These are phyloP conservation scores for Lachnellula occidentalis DNA, from an alignment of 2,329 filamentous ascomycete species.

Conservation along the genomic window DNA sequence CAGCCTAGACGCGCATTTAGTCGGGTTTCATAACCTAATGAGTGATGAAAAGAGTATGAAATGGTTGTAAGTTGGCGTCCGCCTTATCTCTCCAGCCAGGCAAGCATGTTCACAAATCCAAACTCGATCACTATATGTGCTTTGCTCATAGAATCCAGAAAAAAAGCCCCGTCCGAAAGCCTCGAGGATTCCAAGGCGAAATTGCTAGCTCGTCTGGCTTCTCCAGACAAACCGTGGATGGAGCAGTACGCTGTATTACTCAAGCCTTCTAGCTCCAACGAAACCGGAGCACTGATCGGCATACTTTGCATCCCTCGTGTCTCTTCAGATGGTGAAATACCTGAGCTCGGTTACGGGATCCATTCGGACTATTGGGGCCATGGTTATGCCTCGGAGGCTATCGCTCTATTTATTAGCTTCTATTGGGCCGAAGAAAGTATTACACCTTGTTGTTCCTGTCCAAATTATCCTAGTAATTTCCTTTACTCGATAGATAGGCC, in stretches of 20 bases:
- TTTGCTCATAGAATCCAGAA: too few species aligned
- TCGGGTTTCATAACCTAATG: too few species aligned
- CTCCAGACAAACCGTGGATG: constrained; percentile 12
- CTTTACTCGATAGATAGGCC: too few species aligned
- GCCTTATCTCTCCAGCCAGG: too few species aligned
- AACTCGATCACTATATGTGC: too few species aligned
- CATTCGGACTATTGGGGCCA: constrained; percentile 12
- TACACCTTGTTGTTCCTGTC: too few species aligned
- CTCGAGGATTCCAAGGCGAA: not conserved
- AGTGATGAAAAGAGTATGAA: constrained; percentile 2
- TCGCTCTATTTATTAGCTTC: constrained; percentile 7
- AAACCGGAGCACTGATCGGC: constrained; percentile 5
- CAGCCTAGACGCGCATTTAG: constrained; percentile 11
- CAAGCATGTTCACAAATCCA: too few species aligned
- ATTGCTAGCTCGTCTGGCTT: constrained; percentile 4
- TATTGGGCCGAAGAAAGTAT: constrained; percentile 1
- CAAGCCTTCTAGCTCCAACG: not conserved
- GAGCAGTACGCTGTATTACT: constrained; percentile 22
- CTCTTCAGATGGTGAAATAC: not conserved
- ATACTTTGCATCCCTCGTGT: constrained; percentile 9
- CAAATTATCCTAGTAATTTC: too few species aligned
- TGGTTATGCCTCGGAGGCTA: constrained; percentile 17
- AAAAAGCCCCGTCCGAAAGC: too few species aligned
- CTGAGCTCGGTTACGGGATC: constrained; percentile 12
- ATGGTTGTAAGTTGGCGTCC: constrained; percentile 13